phyloP scores from a whole-genome alignment of 2,329 filamentous ascomycete species.

The Hypoxylon sp. region DNA sequence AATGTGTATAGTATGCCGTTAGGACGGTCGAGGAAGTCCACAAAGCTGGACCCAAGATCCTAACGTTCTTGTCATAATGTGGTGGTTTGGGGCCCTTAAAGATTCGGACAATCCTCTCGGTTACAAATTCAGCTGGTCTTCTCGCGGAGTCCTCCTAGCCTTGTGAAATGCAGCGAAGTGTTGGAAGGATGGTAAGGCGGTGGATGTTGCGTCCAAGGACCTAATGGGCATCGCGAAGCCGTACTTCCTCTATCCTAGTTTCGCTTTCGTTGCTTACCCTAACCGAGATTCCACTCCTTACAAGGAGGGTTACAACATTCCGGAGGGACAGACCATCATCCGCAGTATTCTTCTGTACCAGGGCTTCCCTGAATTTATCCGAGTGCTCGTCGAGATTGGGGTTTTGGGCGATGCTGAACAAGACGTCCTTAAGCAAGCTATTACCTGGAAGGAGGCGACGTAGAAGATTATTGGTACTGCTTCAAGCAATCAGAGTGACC shows the following conservation, averaged over 20 bases:
- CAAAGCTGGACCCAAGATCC: constrained; percentile 86
- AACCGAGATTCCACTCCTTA: constrained; percentile 94
- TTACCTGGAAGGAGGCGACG: constrained; percentile 88
- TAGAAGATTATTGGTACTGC: constrained; percentile 79
- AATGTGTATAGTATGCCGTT: constrained; percentile 73
- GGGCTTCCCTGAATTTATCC: constrained; percentile 91
- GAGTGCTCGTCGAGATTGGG: constrained; percentile 88
- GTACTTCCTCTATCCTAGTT: constrained; percentile 91
- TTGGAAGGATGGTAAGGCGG: constrained; percentile 82
- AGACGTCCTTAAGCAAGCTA: constrained; percentile 74
- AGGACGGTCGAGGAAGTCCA: constrained; percentile 93
- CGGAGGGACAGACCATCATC: constrained; percentile 88
- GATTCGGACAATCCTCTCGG: constrained; percentile 91
- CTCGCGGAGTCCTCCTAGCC: constrained; percentile 87
- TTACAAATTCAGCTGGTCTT: constrained; percentile 90
- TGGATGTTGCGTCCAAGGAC: constrained; percentile 72
- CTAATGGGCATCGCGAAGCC: constrained; percentile 90
- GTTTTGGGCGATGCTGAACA: constrained; percentile 82
- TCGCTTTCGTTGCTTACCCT: constrained; percentile 89
- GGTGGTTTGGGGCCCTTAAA: constrained; percentile 79
- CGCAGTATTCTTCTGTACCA: constrained; percentile 87
- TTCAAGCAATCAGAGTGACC: constrained; percentile 57
- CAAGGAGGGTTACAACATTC: constrained; percentile 89
- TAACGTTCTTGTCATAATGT: constrained; percentile 86
- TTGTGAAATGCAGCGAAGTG: constrained; percentile 85